Evolutionary conservation across 768 basidiomycete species (phyloP), one percentile per base, ranked within the genome.

Genomic region (Phallus indusiatus): DNA sequence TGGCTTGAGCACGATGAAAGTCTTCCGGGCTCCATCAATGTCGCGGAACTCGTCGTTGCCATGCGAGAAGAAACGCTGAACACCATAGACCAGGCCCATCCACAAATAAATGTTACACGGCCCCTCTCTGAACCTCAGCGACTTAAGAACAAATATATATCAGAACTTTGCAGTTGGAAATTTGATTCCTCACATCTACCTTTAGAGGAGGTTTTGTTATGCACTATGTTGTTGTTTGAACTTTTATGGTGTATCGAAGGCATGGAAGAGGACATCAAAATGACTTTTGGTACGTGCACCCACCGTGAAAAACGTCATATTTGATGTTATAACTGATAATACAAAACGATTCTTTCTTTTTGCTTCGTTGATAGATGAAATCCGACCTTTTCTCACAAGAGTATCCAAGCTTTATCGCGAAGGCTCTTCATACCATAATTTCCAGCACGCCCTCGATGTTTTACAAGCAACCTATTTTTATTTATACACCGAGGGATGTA

Each of bases 371-470:
- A 54, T 70, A 92, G 93, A 78, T 63, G 83, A 86, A 72, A 78
- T 97, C 63, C 79, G 82, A 18, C 72, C 81, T 10, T 87, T 98
- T 66, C 78, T 99, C 46, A 82, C 83, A 64, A 90, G 95, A 63
- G 80, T 98, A n/a, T 83, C 87, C n/a, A 82, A 83, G 28, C 85
- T 95, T 54, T 99, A 99, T 70, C 88, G 94, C 61, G 79, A 81
- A 54, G 84, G 86, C 60, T 97, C 97, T 73, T 86, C 88, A 24
- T 99, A 99, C 71, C 96, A 99, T 77, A 99, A 98, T 68, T 98
- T 95, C 69, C 85, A 91, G 62, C 96, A 99, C 72, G 96, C 94
- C 0, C 76, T 96, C 47, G 96, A 99, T 70, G 96, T 98, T 16
- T 79, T 98, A 20, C 96, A 99, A 68, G 94, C 94, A 0, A 82